A percentile compares a stretch with the other conserved stretches of the same genome.
Evolutionary conservation across 2,329 filamentous ascomycete genomes (phyloP).

Genomic region (Penicillium sp.): DNA sequence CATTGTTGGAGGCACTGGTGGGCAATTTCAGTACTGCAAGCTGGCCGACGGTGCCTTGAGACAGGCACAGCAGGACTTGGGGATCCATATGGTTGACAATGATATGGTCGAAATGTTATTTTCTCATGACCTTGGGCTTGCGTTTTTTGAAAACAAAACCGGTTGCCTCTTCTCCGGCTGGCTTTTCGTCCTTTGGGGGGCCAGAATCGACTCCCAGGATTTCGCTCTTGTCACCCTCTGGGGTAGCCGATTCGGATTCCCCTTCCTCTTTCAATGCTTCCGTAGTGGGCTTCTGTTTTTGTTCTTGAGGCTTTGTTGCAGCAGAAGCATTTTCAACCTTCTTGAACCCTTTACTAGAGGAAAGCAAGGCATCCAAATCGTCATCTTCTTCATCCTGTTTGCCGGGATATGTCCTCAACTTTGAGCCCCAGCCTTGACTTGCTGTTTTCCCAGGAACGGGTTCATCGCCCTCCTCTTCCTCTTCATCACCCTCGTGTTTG

Average conservation of each 20-base stretch:
- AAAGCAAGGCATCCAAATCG: conserved; percentile 48
- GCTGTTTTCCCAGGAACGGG: conserved; percentile 35
- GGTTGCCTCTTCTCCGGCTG: conserved; percentile 27
- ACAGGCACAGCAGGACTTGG: too few relatives aligned
- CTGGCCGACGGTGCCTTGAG: too few relatives aligned
- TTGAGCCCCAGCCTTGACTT: conserved; percentile 51
- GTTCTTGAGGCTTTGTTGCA: conserved; percentile 17
- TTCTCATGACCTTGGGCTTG: conserved; percentile 50
- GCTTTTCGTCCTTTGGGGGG: conserved; percentile 10
- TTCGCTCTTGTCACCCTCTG: conserved; percentile 29
- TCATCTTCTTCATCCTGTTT: conserved; percentile 35
- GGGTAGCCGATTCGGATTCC: conserved; percentile 4
- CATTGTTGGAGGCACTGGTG: background rate
- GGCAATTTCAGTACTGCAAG: background rate
- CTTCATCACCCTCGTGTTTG: conserved; percentile 43
- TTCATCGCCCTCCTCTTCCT: conserved; percentile 43
- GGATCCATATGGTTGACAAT: background rate
- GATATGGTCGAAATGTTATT: conserved; percentile 23
- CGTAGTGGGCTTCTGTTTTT: conserved; percentile 16
- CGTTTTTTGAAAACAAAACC: conserved; percentile 55
- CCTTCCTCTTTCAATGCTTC: conserved; percentile 22
- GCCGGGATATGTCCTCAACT: conserved; percentile 46
- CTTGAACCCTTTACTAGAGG: conserved; percentile 45
- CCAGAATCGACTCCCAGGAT: conserved; percentile 19
- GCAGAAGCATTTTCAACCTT: conserved; percentile 31